Percentiles rank a stretch among this genome's conserved stretches.
Evolutionary conservation across 2,329 filamentous ascomycete species (phyloP).

Genomic region (Colletotrichum liriopes): DNA sequence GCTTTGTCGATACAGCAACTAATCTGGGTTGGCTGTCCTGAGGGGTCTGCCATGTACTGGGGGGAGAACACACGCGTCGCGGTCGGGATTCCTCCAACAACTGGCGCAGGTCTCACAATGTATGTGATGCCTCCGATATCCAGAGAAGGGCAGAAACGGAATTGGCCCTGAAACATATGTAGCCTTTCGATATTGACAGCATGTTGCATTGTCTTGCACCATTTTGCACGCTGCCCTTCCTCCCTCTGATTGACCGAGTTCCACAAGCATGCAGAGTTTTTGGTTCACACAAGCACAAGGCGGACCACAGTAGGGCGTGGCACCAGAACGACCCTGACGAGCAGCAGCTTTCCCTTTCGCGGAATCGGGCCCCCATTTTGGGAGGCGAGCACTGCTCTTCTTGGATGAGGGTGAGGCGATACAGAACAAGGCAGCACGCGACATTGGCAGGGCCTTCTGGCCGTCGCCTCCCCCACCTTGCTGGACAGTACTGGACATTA

Average conservation of each 20-base stretch:
- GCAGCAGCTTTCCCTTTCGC: not conserved
- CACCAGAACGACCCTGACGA: not conserved
- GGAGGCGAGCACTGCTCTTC: conserved; percentile 4
- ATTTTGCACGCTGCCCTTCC: not conserved
- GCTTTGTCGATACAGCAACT: not conserved
- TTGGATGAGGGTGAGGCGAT: conserved; percentile 2
- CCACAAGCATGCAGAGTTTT: not conserved
- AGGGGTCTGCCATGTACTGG: conserved; percentile 2
- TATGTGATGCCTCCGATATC: too few species aligned
- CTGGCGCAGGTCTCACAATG: not conserved
- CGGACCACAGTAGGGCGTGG: not conserved
- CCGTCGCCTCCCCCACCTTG: not conserved
- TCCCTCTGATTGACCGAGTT: not conserved
- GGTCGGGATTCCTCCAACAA: not conserved
- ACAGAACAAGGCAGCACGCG: conserved; percentile 23
- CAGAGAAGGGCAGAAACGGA: not conserved
- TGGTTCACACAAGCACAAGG: not conserved
- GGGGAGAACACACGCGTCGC: not conserved
- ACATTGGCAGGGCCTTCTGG: conserved; percentile 5
- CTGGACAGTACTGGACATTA: too few species aligned
- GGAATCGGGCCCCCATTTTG: not conserved
- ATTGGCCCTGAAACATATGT: not conserved
- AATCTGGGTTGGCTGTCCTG: not conserved
- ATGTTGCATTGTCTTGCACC: not conserved
- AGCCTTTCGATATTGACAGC: not conserved